A percentile compares a stretch with the other conserved stretches of the same genome.
Evolutionary conservation across 176 grass and related monocot genomes (phyloP).

Genomic region (Urochloa ruziziensis): DNA sequence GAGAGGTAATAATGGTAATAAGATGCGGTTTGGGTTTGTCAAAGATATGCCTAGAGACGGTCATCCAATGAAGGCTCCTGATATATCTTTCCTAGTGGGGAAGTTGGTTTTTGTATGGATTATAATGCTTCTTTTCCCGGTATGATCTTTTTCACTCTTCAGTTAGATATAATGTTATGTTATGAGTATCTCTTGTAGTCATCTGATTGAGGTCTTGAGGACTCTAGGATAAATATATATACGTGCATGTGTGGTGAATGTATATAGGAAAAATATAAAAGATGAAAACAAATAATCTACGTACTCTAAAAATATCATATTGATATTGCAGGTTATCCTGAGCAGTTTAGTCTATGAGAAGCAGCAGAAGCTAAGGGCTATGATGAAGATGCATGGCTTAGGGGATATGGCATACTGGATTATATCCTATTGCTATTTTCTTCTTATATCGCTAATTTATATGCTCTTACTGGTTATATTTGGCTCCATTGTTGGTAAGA

Average conservation of each 20-base stretch:
- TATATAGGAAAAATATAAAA: neutral
- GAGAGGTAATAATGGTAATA: constrained; percentile 6
- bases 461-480: constrained; percentile 52
- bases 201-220: too few species aligned
- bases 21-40: constrained; percentile 43
- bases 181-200: neutral
- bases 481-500: constrained; percentile 60
- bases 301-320: neutral
- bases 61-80: neutral
- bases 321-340: constrained; percentile 51
- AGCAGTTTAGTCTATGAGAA: constrained; percentile 69
- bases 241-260: neutral
- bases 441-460: constrained; percentile 60
- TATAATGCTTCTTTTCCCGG: constrained; percentile 46
- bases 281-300: neutral
- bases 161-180: neutral
- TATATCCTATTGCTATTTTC: constrained; percentile 73
- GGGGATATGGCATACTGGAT: constrained; percentile 66
- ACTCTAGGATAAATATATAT: neutral
- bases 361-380: constrained; percentile 73
- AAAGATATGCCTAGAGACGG: constrained; percentile 53
- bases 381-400: constrained; percentile 92
- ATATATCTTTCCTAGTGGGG: constrained; percentile 29
- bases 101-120: constrained; percentile 35
- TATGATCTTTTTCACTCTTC: neutral